Percentiles rank a stretch among this genome's conserved stretches.
Conservation (phyloP, 208 protist species). For the Leishmania tarentolae region DNA sequence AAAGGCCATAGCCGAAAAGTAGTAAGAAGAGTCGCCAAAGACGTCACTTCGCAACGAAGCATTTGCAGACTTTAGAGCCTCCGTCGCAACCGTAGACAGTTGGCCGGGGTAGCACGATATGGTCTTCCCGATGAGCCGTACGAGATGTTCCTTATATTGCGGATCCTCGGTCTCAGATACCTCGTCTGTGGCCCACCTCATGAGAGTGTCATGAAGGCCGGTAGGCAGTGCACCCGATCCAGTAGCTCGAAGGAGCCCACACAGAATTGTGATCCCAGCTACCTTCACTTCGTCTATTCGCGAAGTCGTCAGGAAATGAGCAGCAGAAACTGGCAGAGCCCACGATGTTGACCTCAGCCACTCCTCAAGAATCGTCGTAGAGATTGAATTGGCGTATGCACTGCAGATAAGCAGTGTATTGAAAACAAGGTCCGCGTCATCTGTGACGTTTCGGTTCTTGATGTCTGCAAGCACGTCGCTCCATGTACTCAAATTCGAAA, state of each 20-base stretch:
- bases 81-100: constrained; percentile 14
- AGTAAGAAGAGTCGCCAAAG: constrained; percentile 62
- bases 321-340: constrained; percentile 38
- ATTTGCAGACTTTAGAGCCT: constrained; percentile 48
- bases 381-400: constrained; percentile 57
- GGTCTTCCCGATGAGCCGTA: constrained; percentile 29
- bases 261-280: constrained; percentile 50
- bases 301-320: constrained; percentile 47
- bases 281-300: constrained; percentile 33
- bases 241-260: constrained; percentile 44
- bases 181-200: constrained; percentile 30
- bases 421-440: constrained; percentile 66
- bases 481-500: constrained; percentile 59
- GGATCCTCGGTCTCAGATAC: constrained; percentile 51
- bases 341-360: constrained; percentile 52
- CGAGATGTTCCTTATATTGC: constrained; percentile 41
- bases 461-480: constrained; percentile 61
- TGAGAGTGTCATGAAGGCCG: constrained; percentile 40
- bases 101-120: constrained; percentile 17
- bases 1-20: constrained; percentile 74
- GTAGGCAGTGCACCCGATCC: constrained; percentile 44
- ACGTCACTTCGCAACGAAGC: constrained; percentile 69
- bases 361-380: constrained; percentile 40
- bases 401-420: constrained; percentile 54
- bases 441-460: constrained; percentile 44